Evolutionary conservation across 2,329 filamentous ascomycete genomes (phyloP), one percentile per base, ranked within the genome.

Genomic region (Chrysoporthe deuterocubensis): DNA sequence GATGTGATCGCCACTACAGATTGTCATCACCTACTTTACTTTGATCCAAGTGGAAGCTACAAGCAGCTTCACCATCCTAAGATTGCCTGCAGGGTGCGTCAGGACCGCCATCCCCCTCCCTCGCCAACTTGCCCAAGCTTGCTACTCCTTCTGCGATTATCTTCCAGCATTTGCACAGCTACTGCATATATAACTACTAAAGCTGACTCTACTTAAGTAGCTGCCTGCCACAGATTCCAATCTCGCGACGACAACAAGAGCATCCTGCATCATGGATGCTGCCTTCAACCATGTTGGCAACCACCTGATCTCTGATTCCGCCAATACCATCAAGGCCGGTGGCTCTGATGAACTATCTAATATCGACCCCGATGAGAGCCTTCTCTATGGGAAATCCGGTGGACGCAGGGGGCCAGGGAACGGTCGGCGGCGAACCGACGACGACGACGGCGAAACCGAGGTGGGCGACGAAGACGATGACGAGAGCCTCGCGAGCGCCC

Each of bases 381-480:
- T 95, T 71, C 86, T 97, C 59, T 93, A 93, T 75, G 87, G 89
- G 73, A 85, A 91, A 83, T 84, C 87, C 84, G 81, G 87, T 79
- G 82, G 89, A 68, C 83, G 84, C 69, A 83, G 83, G 70, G 84
- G 86, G 64, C 70, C 84, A 61, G 80, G 81, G 63, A 77, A 78
- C 57, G 77, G 79, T 66, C 75, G 79, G 59, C 77, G 80, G 70
- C 83, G 91, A 73, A 89, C 92, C 75, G 94, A 94, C 75, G 92
- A 97, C 76, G 94, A 97, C 72, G 94, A 97, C 76, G 95, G 96
- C 73, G 91, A 92, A 75, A 93, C 92, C 52, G 93, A 97, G 74
- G 87, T 86, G 60, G 91, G 92, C 74, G 92, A 94, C 72, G 92
- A 96, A 71, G 94, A 97, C 71, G 68, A 70, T 34, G 85, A 85